Evolutionary conservation across 2,329 filamentous ascomycete genomes (phyloP).

Genomic region (Phialocephala subalpina): DNA sequence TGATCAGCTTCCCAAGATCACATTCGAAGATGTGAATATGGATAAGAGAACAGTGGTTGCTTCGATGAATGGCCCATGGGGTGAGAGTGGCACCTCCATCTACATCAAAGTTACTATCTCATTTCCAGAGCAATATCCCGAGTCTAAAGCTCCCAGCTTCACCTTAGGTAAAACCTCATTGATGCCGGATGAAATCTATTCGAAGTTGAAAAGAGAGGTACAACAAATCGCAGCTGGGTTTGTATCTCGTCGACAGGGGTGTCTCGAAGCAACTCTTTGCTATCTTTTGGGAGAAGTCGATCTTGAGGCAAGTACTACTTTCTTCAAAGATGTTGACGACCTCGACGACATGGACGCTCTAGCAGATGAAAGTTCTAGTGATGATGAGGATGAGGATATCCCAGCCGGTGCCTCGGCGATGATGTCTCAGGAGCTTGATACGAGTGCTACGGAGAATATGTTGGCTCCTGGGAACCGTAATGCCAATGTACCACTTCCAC

Average conservation of each 20-base stretch:
- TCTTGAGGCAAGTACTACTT: conserved; percentile 65
- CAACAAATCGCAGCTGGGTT: conserved; percentile 64
- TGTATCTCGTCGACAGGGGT: conserved; percentile 65
- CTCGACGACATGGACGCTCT: conserved; percentile 64
- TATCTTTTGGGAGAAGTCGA: conserved; percentile 71
- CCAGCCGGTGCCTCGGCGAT: conserved; percentile 51
- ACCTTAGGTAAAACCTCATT: conserved; percentile 67
- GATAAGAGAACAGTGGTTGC: conserved; percentile 64
- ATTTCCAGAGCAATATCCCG: conserved; percentile 67
- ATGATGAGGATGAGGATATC: conserved; percentile 71
- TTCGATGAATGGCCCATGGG: conserved; percentile 73
- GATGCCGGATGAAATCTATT: conserved; percentile 64
- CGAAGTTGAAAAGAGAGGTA: conserved; percentile 61
- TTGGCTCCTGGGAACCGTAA: conserved; percentile 59
- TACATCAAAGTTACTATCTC: conserved; percentile 69
- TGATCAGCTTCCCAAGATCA: conserved; percentile 68
- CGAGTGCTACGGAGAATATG: conserved; percentile 60
- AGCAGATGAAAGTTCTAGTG: conserved; percentile 82
- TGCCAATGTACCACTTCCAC: conserved; percentile 62
- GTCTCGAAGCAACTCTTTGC: conserved; percentile 66
- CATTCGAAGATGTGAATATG: conserved; percentile 71
- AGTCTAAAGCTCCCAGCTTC: conserved; percentile 64
- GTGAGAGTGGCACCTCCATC: conserved; percentile 61
- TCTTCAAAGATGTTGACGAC: conserved; percentile 63
- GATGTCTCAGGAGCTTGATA: conserved; percentile 68